phyloP scores from a whole-genome alignment of 495 filamentous ascomycete genomes.

The Cetradonia linearis region DNA sequence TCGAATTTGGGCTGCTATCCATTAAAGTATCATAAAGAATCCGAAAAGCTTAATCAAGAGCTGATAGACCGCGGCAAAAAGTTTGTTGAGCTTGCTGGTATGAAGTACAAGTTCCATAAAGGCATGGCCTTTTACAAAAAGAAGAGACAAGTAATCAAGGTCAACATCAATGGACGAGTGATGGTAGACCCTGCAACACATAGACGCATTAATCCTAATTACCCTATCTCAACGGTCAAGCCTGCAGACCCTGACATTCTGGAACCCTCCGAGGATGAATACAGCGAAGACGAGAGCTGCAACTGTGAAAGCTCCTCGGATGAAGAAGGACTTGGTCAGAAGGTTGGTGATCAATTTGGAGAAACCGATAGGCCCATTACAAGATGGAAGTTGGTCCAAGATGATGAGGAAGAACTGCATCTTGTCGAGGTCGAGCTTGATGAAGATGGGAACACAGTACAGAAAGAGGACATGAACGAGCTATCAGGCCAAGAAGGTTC shows the following conservation, averaged over 20 bases:
- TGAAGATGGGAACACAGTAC: constrained; percentile 51
- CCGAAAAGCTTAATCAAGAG: constrained; percentile 50
- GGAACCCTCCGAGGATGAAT: constrained; percentile 42
- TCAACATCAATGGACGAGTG: constrained; percentile 82
- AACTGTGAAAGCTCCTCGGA: constrained; percentile 34
- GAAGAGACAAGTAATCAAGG: constrained; percentile 66
- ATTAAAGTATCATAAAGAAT: constrained; percentile 70
- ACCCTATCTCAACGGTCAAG: constrained; percentile 68
- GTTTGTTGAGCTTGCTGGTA: constrained; percentile 68
- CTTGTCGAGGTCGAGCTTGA: constrained; percentile 53
- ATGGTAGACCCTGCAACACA: constrained; percentile 88
- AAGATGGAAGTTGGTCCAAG: constrained; percentile 57
- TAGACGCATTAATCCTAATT: constrained; percentile 81
- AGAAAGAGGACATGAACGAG: constrained; percentile 53
- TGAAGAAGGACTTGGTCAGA: constrained; percentile 36
- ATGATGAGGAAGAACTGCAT: constrained; percentile 49
- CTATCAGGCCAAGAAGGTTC: constrained; percentile 35
- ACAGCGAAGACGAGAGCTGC: constrained; percentile 26
- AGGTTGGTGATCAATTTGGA: constrained; percentile 29
- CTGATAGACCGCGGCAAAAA: constrained; percentile 79
- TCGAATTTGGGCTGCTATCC: constrained; percentile 69
- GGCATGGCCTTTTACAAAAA: constrained; percentile 76
- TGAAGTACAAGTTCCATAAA: constrained; percentile 78
- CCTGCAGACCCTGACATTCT: constrained; percentile 64
- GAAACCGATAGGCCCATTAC: constrained; percentile 45